Evolutionary conservation across 2,329 filamentous ascomycete species (phyloP), one percentile per base, ranked within the genome.

Genomic region (Emericellopsis atlantica): DNA sequence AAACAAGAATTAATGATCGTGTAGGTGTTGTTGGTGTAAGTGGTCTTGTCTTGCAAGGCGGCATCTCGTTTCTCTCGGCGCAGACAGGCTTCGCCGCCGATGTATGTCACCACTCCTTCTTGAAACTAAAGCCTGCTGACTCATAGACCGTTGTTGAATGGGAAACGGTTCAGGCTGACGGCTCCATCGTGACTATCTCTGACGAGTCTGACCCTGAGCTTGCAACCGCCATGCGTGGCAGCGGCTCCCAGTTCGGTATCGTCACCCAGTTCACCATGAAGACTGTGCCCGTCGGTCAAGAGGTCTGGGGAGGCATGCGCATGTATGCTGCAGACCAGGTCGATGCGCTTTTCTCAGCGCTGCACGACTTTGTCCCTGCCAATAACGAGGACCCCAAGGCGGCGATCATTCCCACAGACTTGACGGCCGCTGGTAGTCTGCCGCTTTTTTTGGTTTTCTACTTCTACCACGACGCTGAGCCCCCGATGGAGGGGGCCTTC

Each of bases 241-340:
- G 52, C 34, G 54, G 54, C 18, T 52, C 48, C 31, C 52, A 55
- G 34, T 55, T 54, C 32, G 53, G 58, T 50, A 59, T 62, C 39
- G 51, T 59, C 9, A 58, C 58, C 5, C 49, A 52, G 36, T 61
- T 56, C 43, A 54, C 52, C 7, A 43, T 59, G 35, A 49, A 53
- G 41, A 49, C 55, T 2, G 42, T 53, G 43, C 51, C 55, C 11
- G 55, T 60, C 24, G 56, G 50, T 21, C 42, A 59, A 37, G 18
- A 21, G 18, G 53, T 64, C 16, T 65, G 59, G 58, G 62, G 61
- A 12, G 61, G 62, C 3, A 48, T 48, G 5, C 53, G 59, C 4
- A 39, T 56, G n/a, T 65, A 62, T 45, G 49, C 46, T 22, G 43
- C 36, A 4, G 44, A 36, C 8, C 45, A 60, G 22, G 48, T 50